Evolutionary conservation across 345 rosid genomes (phyloP), one percentile per base, ranked within the genome.

Genomic region (Acer campestre): DNA sequence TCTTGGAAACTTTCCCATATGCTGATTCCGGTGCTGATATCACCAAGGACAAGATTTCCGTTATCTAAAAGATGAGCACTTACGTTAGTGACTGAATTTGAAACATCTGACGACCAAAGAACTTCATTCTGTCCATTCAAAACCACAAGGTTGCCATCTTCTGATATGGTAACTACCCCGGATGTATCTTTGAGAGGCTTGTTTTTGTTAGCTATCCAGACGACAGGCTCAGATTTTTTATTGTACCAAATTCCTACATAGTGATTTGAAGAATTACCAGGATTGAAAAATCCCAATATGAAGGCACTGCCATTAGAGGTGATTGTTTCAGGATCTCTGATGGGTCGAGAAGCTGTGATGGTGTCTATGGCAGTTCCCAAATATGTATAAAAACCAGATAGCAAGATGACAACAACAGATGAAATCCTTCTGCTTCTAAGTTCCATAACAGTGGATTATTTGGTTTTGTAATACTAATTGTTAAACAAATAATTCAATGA

Each of bases 1-100:
- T 89, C 68, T 63, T 82, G 75, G 49, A 89, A 91, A 73, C 96
- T 93, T 76, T 93, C 86, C 98, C 96, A 91, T 0, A 82, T 10
- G 59, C 0, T 82, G 6, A 16, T 77, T 61, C 83, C 82, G 18
- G 53, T 78, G 22, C 6, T 42, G 42, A 62, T 44, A 25, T 83
- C 86, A 67, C 27, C 63, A 80, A 93, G 49, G 25, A 75, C 77
- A 51, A 93, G 88, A 67, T 90, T 88, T 68, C 97, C 97, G 3
- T 82, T 40, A 53, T 88, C 87, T 64, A 67, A 27, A 27, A 93
- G 83, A 80, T 74, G 80, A 35, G 38, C 38, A 35, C 38, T 35
- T 35, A 35, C 38, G 0, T 35, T 5, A 35, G 38, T 35, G 1
- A 35, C 38, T 35, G 38, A 35, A 35, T 58, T 73, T n/a, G 85